Base-by-base conservation (phyloP, 495 filamentous ascomycete species). In the Lasiosphaeriaceae sp. region DNA sequence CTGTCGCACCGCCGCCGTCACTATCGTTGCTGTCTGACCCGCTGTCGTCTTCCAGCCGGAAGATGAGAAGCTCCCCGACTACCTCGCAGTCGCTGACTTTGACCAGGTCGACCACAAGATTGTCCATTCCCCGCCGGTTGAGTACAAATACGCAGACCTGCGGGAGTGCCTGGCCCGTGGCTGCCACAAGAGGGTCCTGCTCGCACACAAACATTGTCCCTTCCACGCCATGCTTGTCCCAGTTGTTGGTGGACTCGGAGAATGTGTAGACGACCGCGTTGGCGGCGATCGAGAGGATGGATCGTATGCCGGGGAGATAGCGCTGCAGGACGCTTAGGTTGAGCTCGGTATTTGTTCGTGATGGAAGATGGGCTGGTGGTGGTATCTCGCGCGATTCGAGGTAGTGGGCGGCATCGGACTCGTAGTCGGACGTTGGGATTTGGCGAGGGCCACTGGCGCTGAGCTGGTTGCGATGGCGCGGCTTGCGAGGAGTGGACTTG, bases 151-250 rank as follows among this genome's bases (percentile, higher is more conserved):
- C 64, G 46, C 65, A 73, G 4, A 64, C 66, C 37, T 68, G 66
- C 22, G 67, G 62, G 35, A 67, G 58, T 9, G 55, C 50, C 34
- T 64, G 62, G 11, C 56, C 63, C 34, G 58, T 49, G 29, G 54
- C 37, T 6, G 57, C 48, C 3, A 71, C 71, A 14, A 73, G 67
- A 4, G 76, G 67, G 21, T 67, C 67, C 52, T 84, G 81, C 52
- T 85, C 76, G 75, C 86, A 92, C 37, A 95, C 80, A 72, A 96
- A 96, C 44, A 96, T 75, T 2, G 86, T 86, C 46, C 92, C 92
- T 70, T 95, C 90, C 16, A 89, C 75, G 37, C 81, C 85, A 43
- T 75, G 77, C 68, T 90, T 93, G 62, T 93, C 86, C 92, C 92
- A 96, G 54, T 76, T 71, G 49, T 79, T 67, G 3, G 80, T 71